phyloP scores from a whole-genome alignment of 2,329 filamentous ascomycete species.

The Xylaria sp. region DNA sequence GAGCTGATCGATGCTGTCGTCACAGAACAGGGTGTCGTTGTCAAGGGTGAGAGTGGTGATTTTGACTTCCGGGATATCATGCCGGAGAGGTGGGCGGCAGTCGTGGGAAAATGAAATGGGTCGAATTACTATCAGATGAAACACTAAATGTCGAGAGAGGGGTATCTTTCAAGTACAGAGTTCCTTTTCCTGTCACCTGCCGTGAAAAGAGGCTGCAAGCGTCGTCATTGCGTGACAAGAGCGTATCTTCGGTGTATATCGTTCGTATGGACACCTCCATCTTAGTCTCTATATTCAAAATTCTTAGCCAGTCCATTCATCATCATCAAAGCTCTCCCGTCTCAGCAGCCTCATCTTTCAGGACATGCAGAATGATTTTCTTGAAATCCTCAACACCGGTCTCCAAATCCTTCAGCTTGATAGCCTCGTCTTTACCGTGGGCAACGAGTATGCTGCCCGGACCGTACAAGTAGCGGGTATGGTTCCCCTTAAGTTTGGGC shows the following conservation, averaged over 20 bases:
- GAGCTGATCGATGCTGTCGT: conserved; percentile 92
- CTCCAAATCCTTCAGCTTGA: conserved; percentile 81
- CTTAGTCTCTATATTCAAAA: too few relatives aligned
- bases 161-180: conserved; percentile 4
- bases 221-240: background rate
- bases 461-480: conserved; percentile 74
- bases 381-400: conserved; percentile 83
- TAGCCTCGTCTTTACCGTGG: conserved; percentile 83
- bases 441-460: conserved; percentile 85
- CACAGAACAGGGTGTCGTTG: conserved; percentile 88
- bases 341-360: conserved; percentile 42
- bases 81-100: conserved; percentile 64
- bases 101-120: conserved; percentile 47
- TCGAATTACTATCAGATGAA: conserved; percentile 1
- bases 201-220: background rate
- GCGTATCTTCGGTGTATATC: conserved; percentile 14
- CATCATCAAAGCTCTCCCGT: conserved; percentile 23
- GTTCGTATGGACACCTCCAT: conserved; percentile 21
- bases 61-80: conserved; percentile 73
- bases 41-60: conserved; percentile 75
- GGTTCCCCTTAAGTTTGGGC: conserved; percentile 76
- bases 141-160: background rate
- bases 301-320: too few relatives aligned
- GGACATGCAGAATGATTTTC: conserved; percentile 70
- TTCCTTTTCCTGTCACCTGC: background rate